phyloP scores from a whole-genome alignment of 2,329 filamentous ascomycete genomes.

The Knoxdaviesia capensis region DNA sequence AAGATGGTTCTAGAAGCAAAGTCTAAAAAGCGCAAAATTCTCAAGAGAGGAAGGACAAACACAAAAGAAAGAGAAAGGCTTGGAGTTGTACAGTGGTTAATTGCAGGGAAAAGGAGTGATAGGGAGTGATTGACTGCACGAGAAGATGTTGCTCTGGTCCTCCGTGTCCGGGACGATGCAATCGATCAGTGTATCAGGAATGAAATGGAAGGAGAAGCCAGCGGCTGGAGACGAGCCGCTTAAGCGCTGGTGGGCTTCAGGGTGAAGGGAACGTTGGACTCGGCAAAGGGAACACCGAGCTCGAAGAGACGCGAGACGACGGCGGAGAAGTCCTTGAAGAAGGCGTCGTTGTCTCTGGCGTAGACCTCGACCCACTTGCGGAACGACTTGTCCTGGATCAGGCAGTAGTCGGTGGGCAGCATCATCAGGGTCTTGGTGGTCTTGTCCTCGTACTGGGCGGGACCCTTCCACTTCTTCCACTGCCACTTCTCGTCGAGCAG shows the following conservation, averaged over 20 bases:
- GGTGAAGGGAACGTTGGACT: slow-evolving; percentile 29
- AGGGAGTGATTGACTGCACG: too few relatives aligned
- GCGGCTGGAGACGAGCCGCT: background rate
- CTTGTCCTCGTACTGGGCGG: slow-evolving; percentile 75
- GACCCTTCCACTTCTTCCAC: slow-evolving; percentile 80
- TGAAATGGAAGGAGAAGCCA: background rate
- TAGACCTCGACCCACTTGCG: slow-evolving; percentile 65
- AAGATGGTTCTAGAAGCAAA: too few relatives aligned
- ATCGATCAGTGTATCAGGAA: too few relatives aligned
- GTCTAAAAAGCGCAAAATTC: background rate
- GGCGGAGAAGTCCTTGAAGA: slow-evolving; percentile 82
- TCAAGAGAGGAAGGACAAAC: background rate
- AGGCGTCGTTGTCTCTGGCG: slow-evolving; percentile 72
- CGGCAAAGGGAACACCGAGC: slow-evolving; percentile 76
- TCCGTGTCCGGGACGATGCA: too few relatives aligned
- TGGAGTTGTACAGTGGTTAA: background rate
- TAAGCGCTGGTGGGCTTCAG: slow-evolving; percentile 35
- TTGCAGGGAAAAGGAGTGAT: too few relatives aligned
- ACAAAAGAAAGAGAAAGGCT: slow-evolving; percentile 4
- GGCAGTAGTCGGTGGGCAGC: slow-evolving; percentile 77
- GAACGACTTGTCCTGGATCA: slow-evolving; percentile 79
- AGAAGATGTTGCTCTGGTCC: too few relatives aligned
- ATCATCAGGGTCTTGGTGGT: slow-evolving; percentile 85
- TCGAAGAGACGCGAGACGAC: slow-evolving; percentile 74
- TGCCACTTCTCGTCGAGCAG: slow-evolving; percentile 84